Evolutionary conservation across 176 grass and related monocot species (phyloP).

Genomic region (Metroxylon sagu): DNA sequence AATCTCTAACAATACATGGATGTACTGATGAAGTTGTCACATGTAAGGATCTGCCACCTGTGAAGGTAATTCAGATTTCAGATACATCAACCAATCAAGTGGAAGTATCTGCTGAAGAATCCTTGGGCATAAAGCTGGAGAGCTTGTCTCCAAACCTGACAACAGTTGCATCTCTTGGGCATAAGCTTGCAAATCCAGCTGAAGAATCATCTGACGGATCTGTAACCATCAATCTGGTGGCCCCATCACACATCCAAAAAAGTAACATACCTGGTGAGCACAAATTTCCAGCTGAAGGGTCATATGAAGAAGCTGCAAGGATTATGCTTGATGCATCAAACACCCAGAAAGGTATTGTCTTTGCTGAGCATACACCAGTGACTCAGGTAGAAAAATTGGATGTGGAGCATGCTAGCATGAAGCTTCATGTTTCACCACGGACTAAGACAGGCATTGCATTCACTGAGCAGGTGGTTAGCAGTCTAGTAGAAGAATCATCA

Average conservation of each 20-base stretch:
- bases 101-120: slow-evolving; percentile 18
- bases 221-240: slow-evolving; percentile 47
- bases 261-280: slow-evolving; percentile 24
- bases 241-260: slow-evolving; percentile 35
- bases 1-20: slow-evolving; percentile 28
- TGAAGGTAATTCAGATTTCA: slow-evolving; percentile 28
- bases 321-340: background rate
- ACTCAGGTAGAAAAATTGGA: too few species aligned
- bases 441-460: too few species aligned
- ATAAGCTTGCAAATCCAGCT: slow-evolving; percentile 6
- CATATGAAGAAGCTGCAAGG: background rate
- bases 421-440: too few species aligned
- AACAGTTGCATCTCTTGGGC: slow-evolving; percentile 4
- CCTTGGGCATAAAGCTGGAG: slow-evolving; percentile 1
- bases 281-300: background rate
- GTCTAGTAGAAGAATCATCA: slow-evolving; percentile 1
- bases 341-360: background rate
- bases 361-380: background rate
- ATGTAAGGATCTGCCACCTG: slow-evolving; percentile 2
- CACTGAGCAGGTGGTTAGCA: background rate
- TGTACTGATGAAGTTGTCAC: slow-evolving; percentile 14
- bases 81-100: slow-evolving; percentile 15
- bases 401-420: too few species aligned
- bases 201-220: slow-evolving; percentile 32
- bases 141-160: background rate